Base-by-base conservation (phyloP, 768 basidiomycete genomes). In the Coprinellus aureogranulatus region DNA sequence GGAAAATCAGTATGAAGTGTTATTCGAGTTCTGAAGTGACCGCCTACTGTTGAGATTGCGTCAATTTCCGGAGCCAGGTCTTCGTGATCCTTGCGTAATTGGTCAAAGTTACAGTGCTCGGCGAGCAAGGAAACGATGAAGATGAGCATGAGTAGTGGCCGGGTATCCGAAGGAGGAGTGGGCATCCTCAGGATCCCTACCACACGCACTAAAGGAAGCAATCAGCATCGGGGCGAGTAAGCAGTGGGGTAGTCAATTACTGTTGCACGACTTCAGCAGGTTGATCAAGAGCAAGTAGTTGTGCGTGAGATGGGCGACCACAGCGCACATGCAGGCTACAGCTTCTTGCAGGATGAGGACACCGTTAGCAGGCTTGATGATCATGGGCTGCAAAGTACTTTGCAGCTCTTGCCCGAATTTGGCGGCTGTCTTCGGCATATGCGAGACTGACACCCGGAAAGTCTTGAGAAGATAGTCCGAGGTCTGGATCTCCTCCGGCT, bases 331-430 rank as follows among this genome's bases (percentile, higher is more conserved):
- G 62, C 95, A 98, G 0, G 92, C 92, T 14, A 98, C 90, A 12
- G 86, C 85, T 71, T 98, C 97, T 74, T 95, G 93, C 30, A 98
- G 71, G 22, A 89, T 87, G 89, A 94, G 61, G 1, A 42, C 18
- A 40, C 12, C 75, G 25, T 88, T 86, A 14, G 87, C 87, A 39
- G 93, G 94, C 65, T 91, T 93, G 64, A 92, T 80, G 41, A 99
- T 88, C 94, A 98, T 94, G 0, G 92, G 90, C 62, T 96, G 85
- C 11, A 98, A 76, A 6, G 85, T 80, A 4, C 77, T 69, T 63
- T 96, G 94, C 18, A 99, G 77, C 53, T 95, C 92, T 39, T 86
- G 82, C 0, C 90, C 94, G 67, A 98, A 98, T 63, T 89, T 94
- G 12, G 83, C 80, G 0, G 92, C 89, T 0, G 92, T 93, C 73